Base-by-base conservation (phyloP, 331 rosid genomes). In the Malus hybrid region DNA sequence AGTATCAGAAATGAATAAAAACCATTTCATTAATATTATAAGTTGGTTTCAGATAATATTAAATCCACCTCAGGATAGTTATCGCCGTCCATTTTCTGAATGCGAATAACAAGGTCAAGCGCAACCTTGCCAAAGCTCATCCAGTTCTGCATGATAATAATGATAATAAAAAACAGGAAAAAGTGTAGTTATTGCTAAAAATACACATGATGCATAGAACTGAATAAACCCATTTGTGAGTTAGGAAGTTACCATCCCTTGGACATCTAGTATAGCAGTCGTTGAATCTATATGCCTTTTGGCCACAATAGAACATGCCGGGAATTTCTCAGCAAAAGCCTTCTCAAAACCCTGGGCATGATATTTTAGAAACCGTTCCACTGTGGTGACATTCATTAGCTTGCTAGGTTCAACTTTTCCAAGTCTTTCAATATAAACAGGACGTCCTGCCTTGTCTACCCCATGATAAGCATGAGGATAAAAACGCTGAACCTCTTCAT, bases 381-480 rank as follows among this genome's bases (percentile, higher is more conserved):
- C 75, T 11, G 99, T 88, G 57, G 99, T 95, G 73, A 89, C 92
- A 73, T 29, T 86, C 97, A 95, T 84, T 82, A 95, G 87, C 80
- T 92, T 95, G 87, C 75, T 76, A 52, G 91, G 96, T 61, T 95
- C 97, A 84, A 90, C 81, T 89, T 92, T 89, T 69, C 99, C 97
- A 71, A 90, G 87, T 85, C 93, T 90, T 88, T 95, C 99, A 79
- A 95, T 89, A 75, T 95, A 95, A 86, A 95, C 84, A 16, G 99
- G 99, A 6, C 92, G 80, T 48, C 99, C 99, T 64, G 71, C 96
- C 86, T 89, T 90, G 86, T 95, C 99, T 59, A 92, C 97, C 80
- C 99, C 97, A 84, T 95, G 99, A 81, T 83, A 90, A 78, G 97
- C 96, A 87, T 90, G 99, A 67, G 99, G 99, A 75, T 95, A 95